Base-by-base conservation (phyloP, 495 filamentous ascomycete species). In the Podospora tetraspora region DNA sequence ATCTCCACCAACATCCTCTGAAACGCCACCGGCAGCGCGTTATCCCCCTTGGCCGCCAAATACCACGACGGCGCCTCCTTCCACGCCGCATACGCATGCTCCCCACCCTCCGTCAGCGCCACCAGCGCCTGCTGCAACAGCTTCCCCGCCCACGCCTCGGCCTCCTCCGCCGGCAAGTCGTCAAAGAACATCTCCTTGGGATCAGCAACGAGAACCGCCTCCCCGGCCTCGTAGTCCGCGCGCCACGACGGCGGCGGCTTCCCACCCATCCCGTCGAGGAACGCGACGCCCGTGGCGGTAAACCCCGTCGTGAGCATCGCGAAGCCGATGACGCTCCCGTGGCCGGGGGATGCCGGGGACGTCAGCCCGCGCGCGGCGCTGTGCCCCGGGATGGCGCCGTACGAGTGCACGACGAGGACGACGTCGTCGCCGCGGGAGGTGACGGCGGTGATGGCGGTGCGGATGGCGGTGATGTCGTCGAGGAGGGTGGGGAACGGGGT, bases 381-480 rank as follows among this genome's bases (percentile, higher is more conserved):
- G 43, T 74, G 79, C 9, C 81, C 83, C 0, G 85, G 82, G 12
- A 83, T 66, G 6, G 85, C 85, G 30, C 84, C 78, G 76, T 85
- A 87, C 52, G 82, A 84, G 70, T 86, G 84, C 19, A 73, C 77
- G 4, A 85, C 71, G 19, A 86, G 67, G 6, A 86, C 74, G 19
- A 87, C 77, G 67, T 86, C 79, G 61, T 75, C 74, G 6, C 82
- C 81, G 1, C 69, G 69, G 12, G 63, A 77, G 60, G 70, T 79
- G 68, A 73, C 77, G 66, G 62, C 69, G n/a, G 66, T 75, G 64
- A 72, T 69, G 59, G 66, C 81, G 32, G 74, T 66, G 7, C 68
- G 73, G 30, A 79, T 74, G 61, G 77, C 80, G 23, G 73, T 68
- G 29, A 74, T 71, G 63, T 81, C 81, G 29, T 77, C 64, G 27